A percentile compares a stretch with the other conserved stretches of the same genome.
Conservation (phyloP, 805 yeast genomes). For the Hanseniaspora hatyaiensis region DNA sequence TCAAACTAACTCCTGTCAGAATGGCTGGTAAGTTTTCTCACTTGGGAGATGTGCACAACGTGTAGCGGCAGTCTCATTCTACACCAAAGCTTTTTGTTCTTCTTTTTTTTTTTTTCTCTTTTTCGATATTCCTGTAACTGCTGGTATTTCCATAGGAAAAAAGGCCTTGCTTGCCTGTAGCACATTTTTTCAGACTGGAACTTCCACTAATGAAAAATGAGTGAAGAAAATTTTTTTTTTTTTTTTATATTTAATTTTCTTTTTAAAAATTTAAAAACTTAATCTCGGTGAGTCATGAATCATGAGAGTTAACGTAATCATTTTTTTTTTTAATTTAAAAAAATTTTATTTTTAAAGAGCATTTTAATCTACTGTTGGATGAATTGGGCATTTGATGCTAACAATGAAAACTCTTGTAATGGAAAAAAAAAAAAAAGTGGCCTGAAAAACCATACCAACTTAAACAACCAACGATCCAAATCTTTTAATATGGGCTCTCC, state of each 20-base stretch:
- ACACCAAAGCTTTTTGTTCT: neutral
- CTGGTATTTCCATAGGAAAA: neutral
- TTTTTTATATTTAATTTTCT: neutral
- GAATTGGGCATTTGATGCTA: neutral
- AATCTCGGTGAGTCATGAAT: slow-evolving; percentile 5
- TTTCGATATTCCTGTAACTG: neutral
- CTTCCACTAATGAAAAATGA: neutral
- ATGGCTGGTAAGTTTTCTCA: neutral
- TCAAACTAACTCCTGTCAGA: neutral
- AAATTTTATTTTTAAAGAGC: neutral
- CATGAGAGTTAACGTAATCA: neutral
- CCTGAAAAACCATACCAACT: too few relatives aligned
- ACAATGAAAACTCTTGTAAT: neutral
- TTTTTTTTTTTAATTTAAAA: neutral
- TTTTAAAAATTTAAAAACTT: neutral
- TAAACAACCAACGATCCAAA: neutral
- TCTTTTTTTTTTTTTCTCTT: neutral
- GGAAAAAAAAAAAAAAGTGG: too few relatives aligned
- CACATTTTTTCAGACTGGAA: too few relatives aligned
- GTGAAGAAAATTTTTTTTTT: neutral
- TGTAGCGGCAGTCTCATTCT: neutral
- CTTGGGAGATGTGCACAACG: neutral
- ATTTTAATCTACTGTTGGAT: neutral
- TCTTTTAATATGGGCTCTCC: slow-evolving; percentile 10
- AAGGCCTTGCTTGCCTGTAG: too few relatives aligned